phyloP scores from a whole-genome alignment of 116 monocot species.

The Phalaenopsis hybrid region DNA sequence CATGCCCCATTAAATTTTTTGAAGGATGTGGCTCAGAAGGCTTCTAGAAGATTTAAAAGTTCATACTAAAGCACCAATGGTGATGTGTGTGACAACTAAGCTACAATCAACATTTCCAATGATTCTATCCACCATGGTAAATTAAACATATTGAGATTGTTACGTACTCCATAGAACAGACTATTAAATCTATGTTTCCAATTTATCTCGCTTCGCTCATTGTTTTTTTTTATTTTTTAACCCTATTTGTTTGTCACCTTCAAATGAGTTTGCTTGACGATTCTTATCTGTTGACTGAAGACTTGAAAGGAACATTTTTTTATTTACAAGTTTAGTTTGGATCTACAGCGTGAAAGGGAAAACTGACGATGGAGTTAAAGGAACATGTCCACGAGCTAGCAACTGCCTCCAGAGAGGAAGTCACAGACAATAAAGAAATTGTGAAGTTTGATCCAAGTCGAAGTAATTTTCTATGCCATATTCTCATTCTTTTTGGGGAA shows the following conservation, averaged over 20 bases:
- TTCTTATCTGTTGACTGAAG: background rate
- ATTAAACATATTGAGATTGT: too few relatives aligned
- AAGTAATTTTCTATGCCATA: conserved; percentile 3
- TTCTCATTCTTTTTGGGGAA: background rate
- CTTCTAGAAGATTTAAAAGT: too few relatives aligned
- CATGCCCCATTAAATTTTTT: too few relatives aligned
- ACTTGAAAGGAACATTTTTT: background rate
- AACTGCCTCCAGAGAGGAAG: background rate
- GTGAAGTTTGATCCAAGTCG: conserved; percentile 11
- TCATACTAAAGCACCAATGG: too few relatives aligned
- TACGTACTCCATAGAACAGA: too few relatives aligned
- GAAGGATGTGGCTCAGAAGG: too few relatives aligned
- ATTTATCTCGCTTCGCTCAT: too few relatives aligned
- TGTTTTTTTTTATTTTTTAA: background rate
- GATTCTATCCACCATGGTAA: too few relatives aligned
- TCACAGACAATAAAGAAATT: background rate
- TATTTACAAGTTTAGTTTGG: background rate
- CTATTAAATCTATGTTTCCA: too few relatives aligned
- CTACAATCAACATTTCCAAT: too few relatives aligned
- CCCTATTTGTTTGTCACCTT: background rate
- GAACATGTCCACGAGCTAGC: background rate
- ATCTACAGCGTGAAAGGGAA: background rate
- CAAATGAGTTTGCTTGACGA: background rate
- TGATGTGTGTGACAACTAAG: too few relatives aligned
- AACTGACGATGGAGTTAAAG: background rate